These are phyloP conservation scores for Phyllosticta paracitricarpa DNA, from an alignment of 2,329 filamentous ascomycete species.

Conservation along the genomic window DNA sequence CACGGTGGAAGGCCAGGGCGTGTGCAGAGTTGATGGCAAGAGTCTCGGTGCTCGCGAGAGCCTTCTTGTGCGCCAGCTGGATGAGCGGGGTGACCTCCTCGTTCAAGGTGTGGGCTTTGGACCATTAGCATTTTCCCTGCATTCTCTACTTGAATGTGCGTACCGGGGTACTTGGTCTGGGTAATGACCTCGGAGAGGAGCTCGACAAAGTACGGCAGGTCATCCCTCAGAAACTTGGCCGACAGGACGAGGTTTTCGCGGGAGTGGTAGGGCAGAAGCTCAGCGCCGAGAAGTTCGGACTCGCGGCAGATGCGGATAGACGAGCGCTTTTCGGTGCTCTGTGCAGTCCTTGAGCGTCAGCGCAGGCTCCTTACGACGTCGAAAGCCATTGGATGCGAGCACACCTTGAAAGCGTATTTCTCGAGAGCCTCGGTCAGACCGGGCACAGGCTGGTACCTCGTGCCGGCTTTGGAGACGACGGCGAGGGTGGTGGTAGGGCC, in stretches of 20 bases:
- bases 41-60: conserved; percentile 52
- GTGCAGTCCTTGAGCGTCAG: conserved; percentile 16
- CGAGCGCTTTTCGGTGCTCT: conserved; percentile 82
- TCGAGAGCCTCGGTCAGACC: conserved; percentile 84
- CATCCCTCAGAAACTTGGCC: conserved; percentile 89
- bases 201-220: conserved; percentile 96
- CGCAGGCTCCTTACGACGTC: neutral
- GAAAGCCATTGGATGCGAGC: conserved; percentile 4
- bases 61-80: conserved; percentile 64
- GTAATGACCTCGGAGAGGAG: conserved; percentile 85
- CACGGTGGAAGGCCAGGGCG: conserved; percentile 80
- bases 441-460: conserved; percentile 81
- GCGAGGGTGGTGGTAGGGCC: conserved; percentile 86
- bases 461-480: conserved; percentile 87
- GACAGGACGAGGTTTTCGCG: conserved; percentile 87
- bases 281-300: conserved; percentile 85
- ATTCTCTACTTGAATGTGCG: conserved; percentile 16
- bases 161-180: conserved; percentile 73
- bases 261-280: conserved; percentile 79
- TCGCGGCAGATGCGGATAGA: conserved; percentile 90
- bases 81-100: conserved; percentile 77
- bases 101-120: conserved; percentile 72
- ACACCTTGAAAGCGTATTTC: conserved; percentile 95
- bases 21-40: conserved; percentile 82
- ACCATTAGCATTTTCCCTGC: conserved; percentile 2